A percentile compares a stretch with the other conserved stretches of the same genome.
Evolutionary conservation across 352 stramenopile species (phyloP).

Genomic region (Phytophthora uliginosa): DNA sequence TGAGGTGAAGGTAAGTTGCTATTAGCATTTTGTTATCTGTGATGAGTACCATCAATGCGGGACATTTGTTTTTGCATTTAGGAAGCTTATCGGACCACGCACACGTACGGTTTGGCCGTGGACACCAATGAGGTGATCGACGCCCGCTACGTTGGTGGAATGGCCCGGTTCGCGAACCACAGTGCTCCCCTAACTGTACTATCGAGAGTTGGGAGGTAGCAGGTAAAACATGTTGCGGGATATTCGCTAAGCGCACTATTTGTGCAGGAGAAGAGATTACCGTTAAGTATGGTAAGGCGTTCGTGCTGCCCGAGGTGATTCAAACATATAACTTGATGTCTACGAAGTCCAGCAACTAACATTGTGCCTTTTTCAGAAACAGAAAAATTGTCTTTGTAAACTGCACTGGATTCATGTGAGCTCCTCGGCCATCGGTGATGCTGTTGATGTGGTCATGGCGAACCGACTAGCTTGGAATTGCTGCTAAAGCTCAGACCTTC

Average conservation of each 20-base stretch:
- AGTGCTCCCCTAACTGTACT: constrained; percentile 3
- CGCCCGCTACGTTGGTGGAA: neutral
- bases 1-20: constrained; percentile 1
- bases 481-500: neutral
- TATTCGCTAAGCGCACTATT: neutral
- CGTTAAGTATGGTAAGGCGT: neutral
- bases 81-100: neutral
- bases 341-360: too few relatives aligned
- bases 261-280: neutral
- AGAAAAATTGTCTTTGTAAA: neutral
- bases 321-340: neutral
- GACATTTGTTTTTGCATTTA: neutral
- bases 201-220: constrained; percentile 8
- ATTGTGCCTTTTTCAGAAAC: neutral
- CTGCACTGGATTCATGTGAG: too few relatives aligned
- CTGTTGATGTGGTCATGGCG: too few relatives aligned
- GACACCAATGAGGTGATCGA: constrained; percentile 6
- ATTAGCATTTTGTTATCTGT: too few relatives aligned
- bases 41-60: neutral
- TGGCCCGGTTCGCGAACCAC: constrained; percentile 14
- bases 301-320: neutral
- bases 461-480: neutral
- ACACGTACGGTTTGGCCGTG: constrained; percentile 4
- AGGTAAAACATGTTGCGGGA: constrained; percentile 5
- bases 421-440: too few relatives aligned